These are phyloP conservation scores for Nakazawaea laoshanensis DNA, from an alignment of 805 yeast species.

Conservation along the genomic window DNA sequence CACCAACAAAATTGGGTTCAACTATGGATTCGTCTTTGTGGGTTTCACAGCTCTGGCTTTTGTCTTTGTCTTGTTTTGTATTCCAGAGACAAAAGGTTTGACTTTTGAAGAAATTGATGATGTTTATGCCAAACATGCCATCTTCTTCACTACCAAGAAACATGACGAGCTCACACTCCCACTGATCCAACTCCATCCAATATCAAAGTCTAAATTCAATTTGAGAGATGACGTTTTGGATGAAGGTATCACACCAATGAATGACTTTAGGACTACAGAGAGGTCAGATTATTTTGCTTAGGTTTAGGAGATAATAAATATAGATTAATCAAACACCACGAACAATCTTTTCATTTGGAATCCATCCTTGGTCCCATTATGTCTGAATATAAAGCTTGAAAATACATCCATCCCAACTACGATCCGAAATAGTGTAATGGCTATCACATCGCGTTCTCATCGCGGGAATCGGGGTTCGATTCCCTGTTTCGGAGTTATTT, in stretches of 20 bases:
- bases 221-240: not conserved
- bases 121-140: conserved; percentile 21
- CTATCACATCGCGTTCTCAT: conserved; percentile 22
- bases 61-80: conserved; percentile 24
- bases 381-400: too few relatives aligned
- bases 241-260: not conserved
- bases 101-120: conserved; percentile 49
- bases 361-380: too few relatives aligned
- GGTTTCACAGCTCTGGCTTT: conserved; percentile 23
- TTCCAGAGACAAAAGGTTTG: conserved; percentile 25
- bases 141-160: not conserved
- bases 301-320: too few relatives aligned
- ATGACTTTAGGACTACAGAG: not conserved
- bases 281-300: too few relatives aligned
- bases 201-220: not conserved
- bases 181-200: not conserved
- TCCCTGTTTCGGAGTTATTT: conserved; percentile 12
- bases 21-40: conserved; percentile 47
- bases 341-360: too few relatives aligned
- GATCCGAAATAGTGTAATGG: conserved; percentile 23
- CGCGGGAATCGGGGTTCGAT: conserved; percentile 20
- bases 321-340: too few relatives aligned
- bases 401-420: too few relatives aligned
- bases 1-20: conserved; percentile 46
- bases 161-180: not conserved